Evolutionary conservation across 139 green algal genomes (phyloP), one percentile per base, ranked within the genome.

Genomic region (Chlorella vulgaris): DNA sequence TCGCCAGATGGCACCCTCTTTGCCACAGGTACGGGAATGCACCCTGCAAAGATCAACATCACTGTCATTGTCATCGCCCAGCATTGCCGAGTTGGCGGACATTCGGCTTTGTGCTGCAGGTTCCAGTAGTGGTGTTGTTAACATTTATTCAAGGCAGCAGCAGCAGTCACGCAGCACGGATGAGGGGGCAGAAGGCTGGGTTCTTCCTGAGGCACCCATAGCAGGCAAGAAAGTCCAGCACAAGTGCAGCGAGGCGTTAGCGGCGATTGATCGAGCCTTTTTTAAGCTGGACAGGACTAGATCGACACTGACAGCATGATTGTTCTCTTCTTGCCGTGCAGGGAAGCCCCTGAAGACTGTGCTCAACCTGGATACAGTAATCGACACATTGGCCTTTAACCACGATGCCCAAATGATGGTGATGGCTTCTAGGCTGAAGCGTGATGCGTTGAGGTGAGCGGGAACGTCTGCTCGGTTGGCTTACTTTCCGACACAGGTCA

Each of bases 341-440:
- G 33, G 61, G 62, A 31, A 40, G 29, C 91, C 90, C 0, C 39
- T 91, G 4, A 89, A 91, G 61, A 85, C 86, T 13, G 80, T 97
- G n/a, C 91, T 94, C 80, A 97, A 98, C 78, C 87, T 99, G 5
- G 95, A 91, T 0, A 99, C 96, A 8, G 78, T 78, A 0, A 83
- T 94, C 0, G 95, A 99, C 88, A 91, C 58, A 2, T 84, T 99
- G 71, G 53, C 63, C 2, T 99, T 98, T 83, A 97, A 86, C 77
- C 89, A 88, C 22, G 94, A 98, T 82, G 82, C 74, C 0, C 90
- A 94, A 85, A 80, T 97, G 53, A 86, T 99, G 78, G 90, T 92
- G 2, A 89, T 97, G 65, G 90, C 88, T 3, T 97, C 91, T 4
- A 88, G 91, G 39, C 88, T 97, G 89, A 94, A 95, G 88, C 91